A percentile compares a stretch with the other conserved stretches of the same genome.
Evolutionary conservation across 352 stramenopile genomes (phyloP).

Genomic region (Paralagenidium karlingii): DNA sequence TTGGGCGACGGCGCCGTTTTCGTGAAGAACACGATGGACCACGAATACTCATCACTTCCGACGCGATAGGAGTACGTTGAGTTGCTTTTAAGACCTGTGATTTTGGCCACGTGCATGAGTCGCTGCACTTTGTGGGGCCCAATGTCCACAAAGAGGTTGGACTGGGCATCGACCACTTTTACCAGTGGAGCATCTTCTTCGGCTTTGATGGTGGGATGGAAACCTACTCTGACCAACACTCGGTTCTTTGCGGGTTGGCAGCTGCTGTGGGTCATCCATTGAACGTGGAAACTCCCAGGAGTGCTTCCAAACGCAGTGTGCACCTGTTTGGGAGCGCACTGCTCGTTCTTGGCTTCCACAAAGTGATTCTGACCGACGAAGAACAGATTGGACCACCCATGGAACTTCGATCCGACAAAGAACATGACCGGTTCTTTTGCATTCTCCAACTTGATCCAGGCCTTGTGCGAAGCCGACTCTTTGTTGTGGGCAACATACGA

Average conservation of each 20-base stretch:
- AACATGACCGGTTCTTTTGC: slow-evolving; percentile 12
- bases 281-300: slow-evolving; percentile 46
- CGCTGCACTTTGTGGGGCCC: slow-evolving; percentile 39
- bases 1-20: slow-evolving; percentile 40
- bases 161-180: slow-evolving; percentile 21
- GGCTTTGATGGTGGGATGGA: slow-evolving; percentile 22
- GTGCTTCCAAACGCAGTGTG: slow-evolving; percentile 60
- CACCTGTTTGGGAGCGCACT: slow-evolving; percentile 71
- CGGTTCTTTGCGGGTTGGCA: slow-evolving; percentile 28
- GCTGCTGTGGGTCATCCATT: slow-evolving; percentile 64
- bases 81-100: slow-evolving; percentile 45
- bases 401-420: slow-evolving; percentile 59
- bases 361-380: slow-evolving; percentile 35
- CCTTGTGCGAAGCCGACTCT: slow-evolving; percentile 55
- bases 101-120: slow-evolving; percentile 51
- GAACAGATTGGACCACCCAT: slow-evolving; percentile 65
- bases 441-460: slow-evolving; percentile 30
- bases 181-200: background rate
- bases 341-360: slow-evolving; percentile 21
- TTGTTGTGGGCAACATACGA: slow-evolving; percentile 32
- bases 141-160: slow-evolving; percentile 52
- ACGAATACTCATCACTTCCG: slow-evolving; percentile 61
- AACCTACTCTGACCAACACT: slow-evolving; percentile 45
- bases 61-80: slow-evolving; percentile 77
- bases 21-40: slow-evolving; percentile 66